These are phyloP conservation scores for Nasturtium officinale DNA, from an alignment of 345 rosid genomes.

Conservation along the genomic window DNA sequence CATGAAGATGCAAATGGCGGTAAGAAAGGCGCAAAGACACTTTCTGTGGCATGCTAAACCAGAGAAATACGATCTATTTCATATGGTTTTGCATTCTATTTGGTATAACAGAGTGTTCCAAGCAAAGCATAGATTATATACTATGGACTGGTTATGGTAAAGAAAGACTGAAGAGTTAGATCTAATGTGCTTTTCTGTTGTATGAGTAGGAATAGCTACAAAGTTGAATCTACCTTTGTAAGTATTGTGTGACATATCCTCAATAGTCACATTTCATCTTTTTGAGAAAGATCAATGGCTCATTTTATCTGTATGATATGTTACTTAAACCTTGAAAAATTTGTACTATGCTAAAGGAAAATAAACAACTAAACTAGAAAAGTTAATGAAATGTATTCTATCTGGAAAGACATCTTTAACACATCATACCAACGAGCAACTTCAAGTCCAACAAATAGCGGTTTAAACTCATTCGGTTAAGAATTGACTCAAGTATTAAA, in stretches of 20 bases:
- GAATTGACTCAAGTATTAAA: background rate
- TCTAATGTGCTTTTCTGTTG: constrained; percentile 11
- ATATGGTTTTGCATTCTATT: constrained; percentile 91
- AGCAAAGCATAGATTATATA: constrained; percentile 57
- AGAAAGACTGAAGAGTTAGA: background rate
- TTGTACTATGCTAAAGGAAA: background rate
- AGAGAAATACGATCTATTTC: constrained; percentile 77
- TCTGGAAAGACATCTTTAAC: background rate
- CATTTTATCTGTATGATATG: background rate
- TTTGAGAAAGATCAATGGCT: background rate
- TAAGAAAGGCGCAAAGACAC: constrained; percentile 75
- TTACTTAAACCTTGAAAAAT: background rate
- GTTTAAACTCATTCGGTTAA: background rate
- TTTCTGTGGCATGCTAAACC: constrained; percentile 92
- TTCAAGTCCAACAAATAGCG: background rate
- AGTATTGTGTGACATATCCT: background rate
- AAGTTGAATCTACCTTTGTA: constrained; percentile 22
- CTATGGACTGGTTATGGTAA: background rate
- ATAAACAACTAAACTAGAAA: background rate
- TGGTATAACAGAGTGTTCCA: constrained; percentile 90
- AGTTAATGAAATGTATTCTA: background rate
- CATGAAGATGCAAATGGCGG: constrained; percentile 69
- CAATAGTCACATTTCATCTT: background rate
- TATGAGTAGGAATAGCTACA: background rate
- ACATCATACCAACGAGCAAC: background rate